phyloP scores from a whole-genome alignment of 2,329 filamentous ascomycete species.

The Aspergillus clavatus region DNA sequence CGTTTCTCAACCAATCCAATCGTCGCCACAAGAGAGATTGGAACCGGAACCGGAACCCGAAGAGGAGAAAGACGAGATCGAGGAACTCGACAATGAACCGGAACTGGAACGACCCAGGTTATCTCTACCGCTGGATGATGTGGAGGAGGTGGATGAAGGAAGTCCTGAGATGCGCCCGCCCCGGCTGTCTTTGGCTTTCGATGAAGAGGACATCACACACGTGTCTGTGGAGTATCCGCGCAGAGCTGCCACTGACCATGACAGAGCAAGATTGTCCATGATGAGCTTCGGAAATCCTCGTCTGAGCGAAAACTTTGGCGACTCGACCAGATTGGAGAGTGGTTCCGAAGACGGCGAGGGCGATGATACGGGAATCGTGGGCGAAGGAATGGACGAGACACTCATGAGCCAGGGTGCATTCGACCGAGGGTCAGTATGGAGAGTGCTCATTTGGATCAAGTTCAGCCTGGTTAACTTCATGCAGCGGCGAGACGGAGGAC shows the following conservation, averaged over 20 bases:
- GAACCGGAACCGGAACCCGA: slow-evolving; percentile 14
- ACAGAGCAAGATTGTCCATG: slow-evolving; percentile 37
- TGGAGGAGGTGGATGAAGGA: slow-evolving; percentile 39
- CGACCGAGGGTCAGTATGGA: slow-evolving; percentile 31
- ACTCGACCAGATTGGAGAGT: slow-evolving; percentile 43
- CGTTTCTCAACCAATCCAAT: slow-evolving; percentile 42
- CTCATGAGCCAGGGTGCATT: slow-evolving; percentile 36
- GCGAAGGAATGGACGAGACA: slow-evolving; percentile 32
- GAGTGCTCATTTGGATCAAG: neutral
- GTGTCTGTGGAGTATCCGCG: slow-evolving; percentile 42
- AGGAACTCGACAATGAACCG: slow-evolving; percentile 47
- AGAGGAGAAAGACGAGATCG: slow-evolving; percentile 35
- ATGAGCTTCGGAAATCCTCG: slow-evolving; percentile 41
- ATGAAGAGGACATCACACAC: slow-evolving; percentile 43
- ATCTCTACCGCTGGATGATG: slow-evolving; percentile 46
- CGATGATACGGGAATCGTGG: slow-evolving; percentile 37
- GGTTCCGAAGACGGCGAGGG: slow-evolving; percentile 30
- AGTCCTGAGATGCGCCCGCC: slow-evolving; percentile 36
- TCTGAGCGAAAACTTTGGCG: slow-evolving; percentile 50
- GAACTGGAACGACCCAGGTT: slow-evolving; percentile 39
- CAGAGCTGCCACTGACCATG: slow-evolving; percentile 35
- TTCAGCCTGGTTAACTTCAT: slow-evolving; percentile 12
- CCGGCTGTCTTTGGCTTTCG: slow-evolving; percentile 39
- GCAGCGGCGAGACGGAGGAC: slow-evolving; percentile 41
- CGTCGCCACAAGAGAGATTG: slow-evolving; percentile 41